Conservation (phyloP, 257 asterid genomes). For the Penstemon barbatus region DNA sequence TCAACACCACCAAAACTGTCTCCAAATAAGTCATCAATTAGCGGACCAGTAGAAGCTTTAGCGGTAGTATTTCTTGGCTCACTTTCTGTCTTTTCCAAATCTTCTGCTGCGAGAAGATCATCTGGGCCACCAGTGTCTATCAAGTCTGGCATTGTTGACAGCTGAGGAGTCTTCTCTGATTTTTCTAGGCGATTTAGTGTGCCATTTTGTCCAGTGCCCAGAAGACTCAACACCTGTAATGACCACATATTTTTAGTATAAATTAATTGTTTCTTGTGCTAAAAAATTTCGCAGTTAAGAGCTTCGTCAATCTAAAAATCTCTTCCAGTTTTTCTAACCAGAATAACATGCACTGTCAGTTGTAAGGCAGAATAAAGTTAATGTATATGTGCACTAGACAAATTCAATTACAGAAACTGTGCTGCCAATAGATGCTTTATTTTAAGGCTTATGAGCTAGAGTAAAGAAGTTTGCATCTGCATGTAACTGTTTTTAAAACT, state of each 20-base stretch:
- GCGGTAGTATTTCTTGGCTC: conserved; percentile 38
- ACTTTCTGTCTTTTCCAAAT: conserved; percentile 38
- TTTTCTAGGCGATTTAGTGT: conserved; percentile 39
- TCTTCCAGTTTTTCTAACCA: not conserved
- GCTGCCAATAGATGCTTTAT: not conserved
- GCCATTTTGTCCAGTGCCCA: conserved; percentile 55
- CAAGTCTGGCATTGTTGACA: conserved; percentile 73
- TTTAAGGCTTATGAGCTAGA: not conserved
- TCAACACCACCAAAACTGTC: conserved; percentile 42
- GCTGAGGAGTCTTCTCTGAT: conserved; percentile 47
- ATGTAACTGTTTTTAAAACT: not conserved
- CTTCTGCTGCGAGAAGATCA: conserved; percentile 51
- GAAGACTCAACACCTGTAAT: conserved; percentile 70
- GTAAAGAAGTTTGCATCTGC: not conserved
- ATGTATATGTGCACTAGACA: not conserved
- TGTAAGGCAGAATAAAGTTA: conserved; percentile 1
- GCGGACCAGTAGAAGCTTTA: conserved; percentile 34
- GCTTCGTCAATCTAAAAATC: conserved; percentile 8
- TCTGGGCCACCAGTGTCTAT: conserved; percentile 77
- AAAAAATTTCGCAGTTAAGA: not conserved
- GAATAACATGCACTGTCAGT: conserved; percentile 3
- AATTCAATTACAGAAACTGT: not conserved
- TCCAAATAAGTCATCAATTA: conserved; percentile 72
- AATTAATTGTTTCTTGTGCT: no score
- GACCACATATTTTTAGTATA: not conserved